phyloP scores from a whole-genome alignment of 1,284 basidiomycete species.

The Apiotrichum sp. region DNA sequence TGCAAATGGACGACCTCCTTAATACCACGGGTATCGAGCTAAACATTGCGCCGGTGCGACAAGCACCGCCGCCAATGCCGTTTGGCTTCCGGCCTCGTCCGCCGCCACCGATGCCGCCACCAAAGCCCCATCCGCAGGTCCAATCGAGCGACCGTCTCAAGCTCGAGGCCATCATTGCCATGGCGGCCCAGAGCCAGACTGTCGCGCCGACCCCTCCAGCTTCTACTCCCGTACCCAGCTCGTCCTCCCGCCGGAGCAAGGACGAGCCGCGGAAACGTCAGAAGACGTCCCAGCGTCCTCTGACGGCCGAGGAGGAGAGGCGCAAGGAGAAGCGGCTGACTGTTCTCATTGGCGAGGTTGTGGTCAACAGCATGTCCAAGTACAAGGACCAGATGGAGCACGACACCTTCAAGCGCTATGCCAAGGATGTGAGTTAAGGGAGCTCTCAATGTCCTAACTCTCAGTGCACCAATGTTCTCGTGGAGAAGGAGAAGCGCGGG shows the following conservation, averaged over 20 bases:
- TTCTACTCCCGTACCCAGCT: conserved; percentile 41
- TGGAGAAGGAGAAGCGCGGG: conserved; percentile 90
- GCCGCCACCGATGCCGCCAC: conserved; percentile 21
- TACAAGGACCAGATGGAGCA: conserved; percentile 72
- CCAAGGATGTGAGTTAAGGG: conserved; percentile 68
- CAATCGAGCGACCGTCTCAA: conserved; percentile 26
- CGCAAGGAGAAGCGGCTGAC: conserved; percentile 74
- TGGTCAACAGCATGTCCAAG: conserved; percentile 88
- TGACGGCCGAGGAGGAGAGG: conserved; percentile 39
- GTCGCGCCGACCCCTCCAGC: background rate
- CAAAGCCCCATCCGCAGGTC: conserved; percentile 11
- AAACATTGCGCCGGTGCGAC: conserved; percentile 31
- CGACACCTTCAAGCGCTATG: conserved; percentile 89
- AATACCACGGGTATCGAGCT: conserved; percentile 27
- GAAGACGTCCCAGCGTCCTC: conserved; percentile 26
- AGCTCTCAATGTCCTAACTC: background rate
- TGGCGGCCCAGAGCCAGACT: conserved; percentile 30
- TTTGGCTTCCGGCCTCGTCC: conserved; percentile 12
- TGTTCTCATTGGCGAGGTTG: conserved; percentile 79
- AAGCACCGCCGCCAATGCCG: conserved; percentile 13
- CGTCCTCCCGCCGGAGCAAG: conserved; percentile 36
- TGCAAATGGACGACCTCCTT: conserved; percentile 27
- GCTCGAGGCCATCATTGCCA: conserved; percentile 47
- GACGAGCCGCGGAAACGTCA: conserved; percentile 37
- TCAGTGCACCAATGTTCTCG: conserved; percentile 70